phyloP scores from a whole-genome alignment of 192 early-diverging fungal genomes.

The Umbelopsis sp. region DNA sequence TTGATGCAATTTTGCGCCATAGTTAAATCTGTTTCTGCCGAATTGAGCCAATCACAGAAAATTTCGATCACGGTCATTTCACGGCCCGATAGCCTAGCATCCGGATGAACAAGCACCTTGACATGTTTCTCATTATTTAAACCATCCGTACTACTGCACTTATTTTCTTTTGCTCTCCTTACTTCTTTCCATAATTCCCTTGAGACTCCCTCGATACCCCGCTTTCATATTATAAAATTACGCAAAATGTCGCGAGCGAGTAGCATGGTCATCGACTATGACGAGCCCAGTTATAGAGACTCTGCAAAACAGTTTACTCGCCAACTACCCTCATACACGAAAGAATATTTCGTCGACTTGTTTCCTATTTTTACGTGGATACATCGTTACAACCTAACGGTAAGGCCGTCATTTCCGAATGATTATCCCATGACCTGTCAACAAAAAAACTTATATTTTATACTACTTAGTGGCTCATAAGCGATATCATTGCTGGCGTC shows the following conservation, averaged over 20 bases:
- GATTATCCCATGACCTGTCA: not conserved
- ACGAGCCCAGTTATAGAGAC: slow-evolving; percentile 22
- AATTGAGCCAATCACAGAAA: not conserved
- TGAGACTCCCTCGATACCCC: too few relatives aligned
- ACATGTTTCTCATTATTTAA: not conserved
- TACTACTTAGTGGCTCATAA: slow-evolving; percentile 43
- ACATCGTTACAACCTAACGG: slow-evolving; percentile 37
- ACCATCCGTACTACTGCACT: not conserved
- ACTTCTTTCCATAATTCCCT: not conserved
- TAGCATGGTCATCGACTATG: slow-evolving; percentile 31
- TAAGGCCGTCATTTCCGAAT: not conserved
- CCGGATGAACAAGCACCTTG: not conserved
- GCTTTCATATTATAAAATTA: too few relatives aligned
- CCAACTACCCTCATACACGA: slow-evolving; percentile 27
- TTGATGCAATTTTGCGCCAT: slow-evolving; percentile 9
- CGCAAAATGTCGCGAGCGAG: not conserved
- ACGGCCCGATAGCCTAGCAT: slow-evolving; percentile 1
- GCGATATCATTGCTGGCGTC: slow-evolving; percentile 68
- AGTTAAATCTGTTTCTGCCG: not conserved
- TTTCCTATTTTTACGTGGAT: slow-evolving; percentile 37
- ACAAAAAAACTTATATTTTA: not conserved
- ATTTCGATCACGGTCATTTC: not conserved
- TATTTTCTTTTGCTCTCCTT: not conserved
- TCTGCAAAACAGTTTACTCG: slow-evolving; percentile 10
- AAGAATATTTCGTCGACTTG: slow-evolving; percentile 23